Evolutionary conservation across 768 basidiomycete genomes (phyloP), one percentile per base, ranked within the genome.

Genomic region (Gelatoporia subvermispora): DNA sequence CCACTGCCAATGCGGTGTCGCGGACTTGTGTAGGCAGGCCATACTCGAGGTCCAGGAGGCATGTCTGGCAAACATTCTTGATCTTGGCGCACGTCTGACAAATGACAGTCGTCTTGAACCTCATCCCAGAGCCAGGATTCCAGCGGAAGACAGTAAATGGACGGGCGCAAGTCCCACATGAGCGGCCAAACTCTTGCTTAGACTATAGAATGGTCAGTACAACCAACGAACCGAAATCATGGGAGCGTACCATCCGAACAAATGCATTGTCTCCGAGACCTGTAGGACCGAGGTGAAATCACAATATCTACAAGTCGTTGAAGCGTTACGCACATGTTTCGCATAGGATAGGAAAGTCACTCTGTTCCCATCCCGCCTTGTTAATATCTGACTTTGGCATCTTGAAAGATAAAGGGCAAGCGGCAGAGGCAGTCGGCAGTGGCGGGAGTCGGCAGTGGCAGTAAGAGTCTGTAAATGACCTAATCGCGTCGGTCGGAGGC

Each of bases 71-170:
- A 46, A 96, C 85, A 61, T 93, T 93, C 73, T 90, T 90, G 57
- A 92, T 82, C 71, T 97, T 97, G 42, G 94, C 89, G 59, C 95
- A 97, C 3, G 94, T 95, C 67, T 95, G 94, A 69, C 93, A 96
- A 52, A 97, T 84, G 52, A 96, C 93, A 10, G 96, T 99, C 50
- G 92, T 88, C 75, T 98, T 98, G 81, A 81, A 97, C 23, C 95
- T 84, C 65, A 84, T 86, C 36, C 93, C 95, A 3, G 84, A 72
- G 39, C 96, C 96, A 2, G 96, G 94, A 62, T 97, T 95, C 96
- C 96, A 99, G 35, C 93, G 87, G 71, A 99, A 99, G 58, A 97
- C 88, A 41, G 91, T 95, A 70, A 94, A 95, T 2, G 92, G 96
- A 20, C 96, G 80, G 2, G 93, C 93, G 63, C 96, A 99, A 45